A percentile compares a stretch with the other conserved stretches of the same genome.
Evolutionary conservation across 129 eudicot genomes (phyloP).

Genomic region (Ambrosia trifida): DNA sequence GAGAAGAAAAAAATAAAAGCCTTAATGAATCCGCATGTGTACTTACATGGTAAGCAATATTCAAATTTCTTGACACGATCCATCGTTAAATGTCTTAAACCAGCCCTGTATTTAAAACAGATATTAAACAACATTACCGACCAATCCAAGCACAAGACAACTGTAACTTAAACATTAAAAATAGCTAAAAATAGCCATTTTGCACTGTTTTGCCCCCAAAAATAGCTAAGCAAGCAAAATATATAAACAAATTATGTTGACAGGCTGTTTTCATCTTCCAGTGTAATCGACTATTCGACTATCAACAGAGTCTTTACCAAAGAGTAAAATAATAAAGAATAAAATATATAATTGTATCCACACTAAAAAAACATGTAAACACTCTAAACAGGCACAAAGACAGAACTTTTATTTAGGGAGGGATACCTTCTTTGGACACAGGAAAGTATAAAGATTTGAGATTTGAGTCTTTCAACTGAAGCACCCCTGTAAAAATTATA

Average conservation of each 20-base stretch:
- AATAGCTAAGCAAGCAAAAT: no score
- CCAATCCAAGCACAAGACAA: background rate
- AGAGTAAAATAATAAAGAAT: background rate
- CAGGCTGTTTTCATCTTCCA: background rate
- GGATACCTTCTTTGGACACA: slow-evolving; percentile 83
- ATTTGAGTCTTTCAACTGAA: slow-evolving; percentile 75
- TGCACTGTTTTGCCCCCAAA: no score
- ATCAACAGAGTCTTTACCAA: background rate
- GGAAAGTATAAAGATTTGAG: slow-evolving; percentile 67
- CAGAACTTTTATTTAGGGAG: background rate
- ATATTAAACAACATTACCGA: background rate
- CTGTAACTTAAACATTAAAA: background rate
- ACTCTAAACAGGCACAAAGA: background rate
- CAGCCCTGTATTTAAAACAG: slow-evolving; percentile 55
- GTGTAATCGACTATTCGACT: background rate
- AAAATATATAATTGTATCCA: background rate
- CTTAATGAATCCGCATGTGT: background rate
- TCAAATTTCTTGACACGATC: slow-evolving; percentile 86
- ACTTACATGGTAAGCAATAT: slow-evolving; percentile 92
- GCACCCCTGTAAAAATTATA: slow-evolving; percentile 44
- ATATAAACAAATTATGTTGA: background rate
- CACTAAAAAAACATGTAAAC: background rate
- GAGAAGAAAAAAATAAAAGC: background rate
- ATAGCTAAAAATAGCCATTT: no score
- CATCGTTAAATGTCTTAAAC: slow-evolving; percentile 61